Evolutionary conservation across 1,284 basidiomycete species (phyloP), one percentile per base, ranked within the genome.

Genomic region (Heterobasidion occidentale): DNA sequence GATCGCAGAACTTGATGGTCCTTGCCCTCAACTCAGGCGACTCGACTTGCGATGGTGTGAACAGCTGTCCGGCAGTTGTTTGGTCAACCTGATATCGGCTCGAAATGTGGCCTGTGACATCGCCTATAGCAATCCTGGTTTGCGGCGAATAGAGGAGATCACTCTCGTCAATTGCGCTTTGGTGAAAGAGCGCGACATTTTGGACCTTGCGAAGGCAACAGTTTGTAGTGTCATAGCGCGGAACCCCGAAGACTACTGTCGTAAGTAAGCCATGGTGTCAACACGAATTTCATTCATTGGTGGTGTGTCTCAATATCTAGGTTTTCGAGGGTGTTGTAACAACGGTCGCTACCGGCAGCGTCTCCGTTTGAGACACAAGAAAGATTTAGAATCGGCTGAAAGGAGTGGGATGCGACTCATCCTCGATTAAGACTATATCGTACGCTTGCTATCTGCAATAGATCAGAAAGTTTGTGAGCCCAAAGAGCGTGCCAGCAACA

Each of bases 11-110:
- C 69, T 72, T n/a, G 59, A 57, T 11, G 74, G 73, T 4, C 62
- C 75, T 15, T 85, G 81, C 58, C 82, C 79, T 19, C 66, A 63
- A 53, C 74, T 86, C 34, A 64, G 66, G 46, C 68, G 67, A 48
- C 64, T 87, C 51, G 81, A 85, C 63, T 66, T 86, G 50, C 74
- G 82, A 27, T 86, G 82, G 83, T 86, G 83, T 61, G 74, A 77
- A 11, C 75, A 80, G 60, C 64, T 86, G 12, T 73, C 70, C 47
- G 81, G 83, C n/a, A 62, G 61, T 1, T 76, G 77, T 15, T 65
- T 85, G 46, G 80, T 80, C 36, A 68, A 76, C 45, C 67, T 84
- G 15, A 78, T 80, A 46, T 65, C 62, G 52, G 77, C 74, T 57
- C 74, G 79, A 36, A 54, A 66, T 27, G 57, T 52, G 19, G n/a